A percentile compares a stretch with the other conserved stretches of the same genome.
Evolutionary conservation across 2,329 filamentous ascomycete genomes (phyloP).

Genomic region (Tothia fuscella): DNA sequence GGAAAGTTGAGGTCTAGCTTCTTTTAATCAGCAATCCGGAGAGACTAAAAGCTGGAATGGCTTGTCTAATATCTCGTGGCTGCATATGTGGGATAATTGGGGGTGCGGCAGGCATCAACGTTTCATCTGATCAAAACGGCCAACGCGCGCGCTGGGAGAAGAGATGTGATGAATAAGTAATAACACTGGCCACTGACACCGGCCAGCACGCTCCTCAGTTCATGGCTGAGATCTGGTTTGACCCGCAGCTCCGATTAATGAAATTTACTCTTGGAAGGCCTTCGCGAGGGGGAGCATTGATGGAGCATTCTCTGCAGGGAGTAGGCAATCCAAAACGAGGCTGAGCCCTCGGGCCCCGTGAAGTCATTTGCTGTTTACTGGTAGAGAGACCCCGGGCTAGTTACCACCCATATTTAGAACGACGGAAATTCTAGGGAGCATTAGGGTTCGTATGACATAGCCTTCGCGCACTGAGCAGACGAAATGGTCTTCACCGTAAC

Average conservation of each 20-base stretch:
- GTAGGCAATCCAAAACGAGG: slow-evolving; percentile 3
- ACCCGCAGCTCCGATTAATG: not conserved
- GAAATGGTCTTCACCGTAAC: no score
- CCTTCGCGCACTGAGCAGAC: no score
- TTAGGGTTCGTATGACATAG: no score
- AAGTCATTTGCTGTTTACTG: no score
- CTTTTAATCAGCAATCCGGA: not conserved
- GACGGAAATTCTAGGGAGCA: no score
- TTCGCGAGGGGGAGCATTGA: slow-evolving; percentile 5
- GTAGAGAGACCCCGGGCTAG: no score
- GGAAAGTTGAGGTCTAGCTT: slow-evolving; percentile 1
- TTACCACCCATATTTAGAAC: no score
- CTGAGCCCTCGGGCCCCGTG: no score
- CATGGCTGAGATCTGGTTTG: no score
- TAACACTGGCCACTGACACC: not conserved
- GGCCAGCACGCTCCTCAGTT: no score
- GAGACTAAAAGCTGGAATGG: not conserved
- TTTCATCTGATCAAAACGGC: no score
- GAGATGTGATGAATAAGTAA: not conserved
- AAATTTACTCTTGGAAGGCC: not conserved
- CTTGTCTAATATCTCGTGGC: not conserved
- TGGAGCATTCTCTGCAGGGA: slow-evolving; percentile 2
- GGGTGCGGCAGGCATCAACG: no score
- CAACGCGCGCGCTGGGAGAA: not conserved
- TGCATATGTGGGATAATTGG: not conserved